Evolutionary conservation across 2,329 filamentous ascomycete genomes (phyloP).

Genomic region (Dothideomycetes sp.): DNA sequence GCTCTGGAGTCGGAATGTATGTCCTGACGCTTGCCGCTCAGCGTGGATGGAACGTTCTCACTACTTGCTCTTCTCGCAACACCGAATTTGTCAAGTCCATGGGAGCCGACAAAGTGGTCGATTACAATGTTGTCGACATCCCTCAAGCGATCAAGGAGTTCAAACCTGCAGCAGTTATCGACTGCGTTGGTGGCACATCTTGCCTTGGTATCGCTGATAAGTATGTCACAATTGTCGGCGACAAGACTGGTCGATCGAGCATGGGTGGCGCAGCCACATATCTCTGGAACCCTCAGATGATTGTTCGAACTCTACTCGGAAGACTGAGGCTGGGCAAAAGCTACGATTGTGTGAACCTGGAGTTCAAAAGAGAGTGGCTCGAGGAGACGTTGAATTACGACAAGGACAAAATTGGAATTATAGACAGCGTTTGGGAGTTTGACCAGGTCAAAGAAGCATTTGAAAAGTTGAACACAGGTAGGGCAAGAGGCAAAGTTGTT

Average conservation of each 20-base stretch:
- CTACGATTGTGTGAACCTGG: slow-evolving; percentile 35
- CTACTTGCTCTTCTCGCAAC: slow-evolving; percentile 51
- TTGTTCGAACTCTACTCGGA: slow-evolving; percentile 41
- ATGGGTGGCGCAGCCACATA: slow-evolving; percentile 23
- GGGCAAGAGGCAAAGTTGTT: slow-evolving; percentile 28
- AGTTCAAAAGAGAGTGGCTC: slow-evolving; percentile 39
- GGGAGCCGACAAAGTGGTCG: slow-evolving; percentile 55
- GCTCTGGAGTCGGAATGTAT: slow-evolving; percentile 26
- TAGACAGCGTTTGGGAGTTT: slow-evolving; percentile 50
- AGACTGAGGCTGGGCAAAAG: slow-evolving; percentile 27
- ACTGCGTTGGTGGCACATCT: slow-evolving; percentile 46
- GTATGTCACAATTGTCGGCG: slow-evolving; percentile 38
- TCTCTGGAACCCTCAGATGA: slow-evolving; percentile 15
- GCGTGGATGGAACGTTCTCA: slow-evolving; percentile 28
- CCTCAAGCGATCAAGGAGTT: slow-evolving; percentile 40
- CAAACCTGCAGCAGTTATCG: slow-evolving; percentile 47
- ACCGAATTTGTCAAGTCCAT: slow-evolving; percentile 47
- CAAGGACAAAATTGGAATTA: slow-evolving; percentile 45
- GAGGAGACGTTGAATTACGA: slow-evolving; percentile 47
- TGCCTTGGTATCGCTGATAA: slow-evolving; percentile 34
- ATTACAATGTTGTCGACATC: slow-evolving; percentile 48
- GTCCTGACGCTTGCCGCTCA: slow-evolving; percentile 24
- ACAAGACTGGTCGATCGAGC: slow-evolving; percentile 25
- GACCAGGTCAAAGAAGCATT: slow-evolving; percentile 40
- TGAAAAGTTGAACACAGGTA: slow-evolving; percentile 27